Evolutionary conservation across 2,329 filamentous ascomycete genomes (phyloP).

Genomic region (Aspergillus neoniger): DNA sequence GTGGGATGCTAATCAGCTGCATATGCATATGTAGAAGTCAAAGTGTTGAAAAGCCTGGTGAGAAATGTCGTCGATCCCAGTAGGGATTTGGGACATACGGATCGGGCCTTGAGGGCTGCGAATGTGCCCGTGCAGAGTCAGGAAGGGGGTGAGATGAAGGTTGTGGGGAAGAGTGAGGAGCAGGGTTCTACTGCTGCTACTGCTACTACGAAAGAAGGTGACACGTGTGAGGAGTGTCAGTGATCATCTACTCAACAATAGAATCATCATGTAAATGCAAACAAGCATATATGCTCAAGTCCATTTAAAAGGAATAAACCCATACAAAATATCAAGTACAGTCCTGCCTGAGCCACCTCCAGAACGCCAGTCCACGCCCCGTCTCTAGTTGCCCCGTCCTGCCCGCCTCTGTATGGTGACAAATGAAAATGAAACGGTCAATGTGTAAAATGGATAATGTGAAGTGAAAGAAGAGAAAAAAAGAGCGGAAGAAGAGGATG

Average conservation of each 20-base stretch:
- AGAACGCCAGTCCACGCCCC: conserved; percentile 21
- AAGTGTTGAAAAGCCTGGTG: conserved; percentile 82
- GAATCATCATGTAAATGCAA: conserved; percentile 6
- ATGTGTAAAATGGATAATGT: neutral
- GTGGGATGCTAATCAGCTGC: no score
- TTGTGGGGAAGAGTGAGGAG: conserved; percentile 37
- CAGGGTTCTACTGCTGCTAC: neutral
- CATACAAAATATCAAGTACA: conserved; percentile 3
- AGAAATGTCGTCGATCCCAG: conserved; percentile 79
- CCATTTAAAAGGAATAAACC: neutral
- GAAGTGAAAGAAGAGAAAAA: conserved; percentile 1
- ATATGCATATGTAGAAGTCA: conserved; percentile 62
- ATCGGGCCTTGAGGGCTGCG: conserved; percentile 50
- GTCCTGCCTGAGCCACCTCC: conserved; percentile 7
- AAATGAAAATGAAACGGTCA: neutral
- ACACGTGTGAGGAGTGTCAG: conserved; percentile 32
- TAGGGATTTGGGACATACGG: conserved; percentile 79
- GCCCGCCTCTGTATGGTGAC: conserved; percentile 10
- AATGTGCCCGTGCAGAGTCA: neutral
- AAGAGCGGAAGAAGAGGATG: conserved; percentile 12
- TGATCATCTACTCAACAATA: conserved; percentile 16
- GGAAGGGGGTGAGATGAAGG: conserved; percentile 23
- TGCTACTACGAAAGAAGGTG: conserved; percentile 1
- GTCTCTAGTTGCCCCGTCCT: conserved; percentile 18
- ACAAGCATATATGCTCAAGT: conserved; percentile 4